Evolutionary conservation across 2,329 filamentous ascomycete species (phyloP), one percentile per base, ranked within the genome.

Genomic region (Aschersonia sp.): DNA sequence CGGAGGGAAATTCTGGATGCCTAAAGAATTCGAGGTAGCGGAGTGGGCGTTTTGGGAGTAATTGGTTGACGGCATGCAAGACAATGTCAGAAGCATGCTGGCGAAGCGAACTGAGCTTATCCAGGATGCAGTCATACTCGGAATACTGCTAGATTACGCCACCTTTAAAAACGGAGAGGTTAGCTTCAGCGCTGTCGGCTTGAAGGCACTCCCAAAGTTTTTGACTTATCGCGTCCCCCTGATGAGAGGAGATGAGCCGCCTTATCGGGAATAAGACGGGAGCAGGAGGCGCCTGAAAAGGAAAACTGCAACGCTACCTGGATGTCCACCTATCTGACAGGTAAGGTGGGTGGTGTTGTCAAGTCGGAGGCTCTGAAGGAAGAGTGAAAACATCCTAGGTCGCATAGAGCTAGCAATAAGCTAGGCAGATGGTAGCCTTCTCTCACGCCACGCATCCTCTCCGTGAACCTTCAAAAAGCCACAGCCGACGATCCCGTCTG

Each of bases 31-130:
- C 43, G 57, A 57, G 48, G 48, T 44, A 35, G 55, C 56, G 30
- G 56, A 58, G 50, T 45, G 51, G 39, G 55, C 29, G 12, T 57
- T 62, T 47, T 60, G 56, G 57, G 43, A 48, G 35, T 50, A 51
- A 32, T 37, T 60, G 32, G 55, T 60, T 32, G 3, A 30, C 30
- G 42, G 30, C 9, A 37, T 37, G 35, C 12, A 8, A 37, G 35
- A 37, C 2, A 37, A 37, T 37, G 5, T 37, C 12, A 37, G 35
- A 8, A 8, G 35, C 41, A 50, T 57, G 14, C 50, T 67, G 40
- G 58, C 62, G 44, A 43, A 58, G 59, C 55, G 59, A 14, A 55
- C 65, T 40, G 47, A 50, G 22, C 50, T 60, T 37, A 54, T 62
- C 32, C 59, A 63, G 50, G 56, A 62, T 46, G 55, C 52, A 5